Evolutionary conservation across 805 yeast genomes (phyloP).

Genomic region (Saccharomycopsis schoenii): DNA sequence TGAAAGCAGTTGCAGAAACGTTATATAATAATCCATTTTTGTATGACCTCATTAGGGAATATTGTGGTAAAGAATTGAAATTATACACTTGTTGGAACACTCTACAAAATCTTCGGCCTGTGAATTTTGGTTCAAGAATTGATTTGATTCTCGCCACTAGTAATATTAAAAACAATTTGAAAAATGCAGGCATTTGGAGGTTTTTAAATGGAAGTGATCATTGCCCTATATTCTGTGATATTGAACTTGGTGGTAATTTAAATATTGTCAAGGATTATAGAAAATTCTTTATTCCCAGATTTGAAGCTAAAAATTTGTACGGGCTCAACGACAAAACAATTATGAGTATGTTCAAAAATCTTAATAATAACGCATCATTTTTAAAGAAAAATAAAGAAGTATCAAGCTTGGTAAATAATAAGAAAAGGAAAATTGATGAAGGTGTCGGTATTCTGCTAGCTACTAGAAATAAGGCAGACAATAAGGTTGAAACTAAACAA

Average conservation of each 20-base stretch:
- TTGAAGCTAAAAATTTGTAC: constrained; percentile 46
- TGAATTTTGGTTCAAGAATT: constrained; percentile 81
- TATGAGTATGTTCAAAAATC: constrained; percentile 17
- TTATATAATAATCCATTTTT: constrained; percentile 34
- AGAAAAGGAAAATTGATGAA: not conserved
- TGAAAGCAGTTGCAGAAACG: constrained; percentile 25
- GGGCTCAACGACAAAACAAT: constrained; percentile 26
- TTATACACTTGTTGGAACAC: constrained; percentile 94
- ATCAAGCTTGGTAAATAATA: not conserved
- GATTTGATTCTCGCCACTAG: constrained; percentile 58
- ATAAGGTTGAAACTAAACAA: constrained; percentile 3
- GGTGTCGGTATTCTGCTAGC: not conserved
- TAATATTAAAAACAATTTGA: constrained; percentile 26
- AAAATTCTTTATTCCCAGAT: constrained; percentile 25
- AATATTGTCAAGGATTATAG: not conserved
- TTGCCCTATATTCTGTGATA: constrained; percentile 78
- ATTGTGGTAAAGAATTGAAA: constrained; percentile 43
- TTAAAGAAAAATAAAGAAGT: constrained; percentile 4
- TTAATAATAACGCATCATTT: constrained; percentile 10
- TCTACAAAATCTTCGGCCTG: constrained; percentile 59
- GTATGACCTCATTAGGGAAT: constrained; percentile 48
- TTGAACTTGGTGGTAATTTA: constrained; percentile 25
- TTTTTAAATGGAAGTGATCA: constrained; percentile 82
- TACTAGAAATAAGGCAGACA: not conserved
- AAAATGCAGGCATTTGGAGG: constrained; percentile 49